phyloP scores from a whole-genome alignment of 2,329 filamentous ascomycete species.

The Diaporthe citrichinensis region DNA sequence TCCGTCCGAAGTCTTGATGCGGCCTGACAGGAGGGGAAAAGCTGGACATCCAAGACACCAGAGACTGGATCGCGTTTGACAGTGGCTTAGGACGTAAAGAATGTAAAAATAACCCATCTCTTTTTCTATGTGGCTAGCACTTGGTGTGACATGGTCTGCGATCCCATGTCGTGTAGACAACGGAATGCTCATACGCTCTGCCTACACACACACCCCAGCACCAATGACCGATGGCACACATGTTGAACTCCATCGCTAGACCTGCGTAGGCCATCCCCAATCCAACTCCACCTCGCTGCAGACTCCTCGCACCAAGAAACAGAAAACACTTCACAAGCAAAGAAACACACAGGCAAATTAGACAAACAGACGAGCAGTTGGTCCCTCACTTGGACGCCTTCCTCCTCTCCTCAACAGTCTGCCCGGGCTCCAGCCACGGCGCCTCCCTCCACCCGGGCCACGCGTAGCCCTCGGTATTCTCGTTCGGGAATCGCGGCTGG shows the following conservation, averaged over 20 bases:
- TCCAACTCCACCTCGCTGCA: neutral
- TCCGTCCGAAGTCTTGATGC: constrained; percentile 18
- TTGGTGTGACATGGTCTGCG: neutral
- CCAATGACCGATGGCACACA: neutral
- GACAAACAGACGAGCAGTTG: neutral
- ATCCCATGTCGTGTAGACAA: neutral
- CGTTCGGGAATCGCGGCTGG: constrained; percentile 57
- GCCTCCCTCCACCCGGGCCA: constrained; percentile 64
- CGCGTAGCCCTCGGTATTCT: constrained; percentile 52
- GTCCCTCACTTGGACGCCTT: neutral
- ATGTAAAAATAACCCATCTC: constrained; percentile 2
- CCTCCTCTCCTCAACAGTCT: constrained; percentile 13
- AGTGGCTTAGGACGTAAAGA: neutral
- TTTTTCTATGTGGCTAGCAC: neutral
- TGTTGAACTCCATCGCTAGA: constrained; percentile 3
- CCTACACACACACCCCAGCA: neutral
- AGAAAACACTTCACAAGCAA: neutral
- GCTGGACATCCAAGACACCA: constrained; percentile 18
- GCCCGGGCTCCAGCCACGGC: constrained; percentile 44
- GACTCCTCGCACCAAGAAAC: neutral
- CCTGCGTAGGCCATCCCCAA: neutral
- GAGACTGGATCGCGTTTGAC: constrained; percentile 19
- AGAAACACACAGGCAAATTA: neutral
- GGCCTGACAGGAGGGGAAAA: constrained; percentile 10
- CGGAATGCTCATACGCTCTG: neutral